Evolutionary conservation across 768 basidiomycete genomes (phyloP).

Genomic region (Saitozyma podzolica): DNA sequence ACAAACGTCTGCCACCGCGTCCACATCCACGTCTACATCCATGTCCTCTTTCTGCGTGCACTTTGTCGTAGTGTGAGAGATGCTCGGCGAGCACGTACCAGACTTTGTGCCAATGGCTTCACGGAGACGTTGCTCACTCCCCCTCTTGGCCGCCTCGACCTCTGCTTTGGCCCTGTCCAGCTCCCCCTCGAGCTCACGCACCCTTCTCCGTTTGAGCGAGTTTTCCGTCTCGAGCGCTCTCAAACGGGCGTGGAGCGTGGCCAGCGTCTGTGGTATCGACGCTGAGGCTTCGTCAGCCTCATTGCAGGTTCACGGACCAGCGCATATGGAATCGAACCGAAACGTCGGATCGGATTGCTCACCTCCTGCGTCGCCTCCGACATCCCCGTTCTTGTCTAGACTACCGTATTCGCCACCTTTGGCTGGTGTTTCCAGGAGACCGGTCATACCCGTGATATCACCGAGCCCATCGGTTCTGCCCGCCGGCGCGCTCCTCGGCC

Average conservation of each 20-base stretch:
- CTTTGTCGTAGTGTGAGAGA: neutral
- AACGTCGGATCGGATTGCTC: conserved; percentile 8
- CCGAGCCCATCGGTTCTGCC: conserved; percentile 16
- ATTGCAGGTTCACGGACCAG: neutral
- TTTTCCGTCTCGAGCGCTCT: conserved; percentile 78
- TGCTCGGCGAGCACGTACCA: conserved; percentile 57
- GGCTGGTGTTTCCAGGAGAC: conserved; percentile 48
- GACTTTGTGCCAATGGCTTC: conserved; percentile 86
- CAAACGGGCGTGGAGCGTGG: conserved; percentile 58
- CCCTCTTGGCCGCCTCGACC: conserved; percentile 62
- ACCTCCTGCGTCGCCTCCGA: conserved; percentile 36
- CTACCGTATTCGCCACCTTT: conserved; percentile 36
- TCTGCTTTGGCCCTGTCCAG: conserved; percentile 61
- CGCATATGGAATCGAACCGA: neutral
- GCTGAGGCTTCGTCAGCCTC: conserved; percentile 16
- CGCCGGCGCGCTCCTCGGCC: conserved; percentile 21
- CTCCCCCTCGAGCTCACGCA: conserved; percentile 83
- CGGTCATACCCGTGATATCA: conserved; percentile 49
- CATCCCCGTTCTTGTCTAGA: conserved; percentile 42
- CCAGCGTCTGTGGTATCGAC: conserved; percentile 35
- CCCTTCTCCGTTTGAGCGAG: conserved; percentile 72
- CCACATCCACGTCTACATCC: neutral
- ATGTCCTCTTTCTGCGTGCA: neutral
- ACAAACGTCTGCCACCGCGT: neutral
- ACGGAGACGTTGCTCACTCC: conserved; percentile 59